These are phyloP conservation scores for Salix udensis DNA, from an alignment of 345 rosid species.

Conservation along the genomic window DNA sequence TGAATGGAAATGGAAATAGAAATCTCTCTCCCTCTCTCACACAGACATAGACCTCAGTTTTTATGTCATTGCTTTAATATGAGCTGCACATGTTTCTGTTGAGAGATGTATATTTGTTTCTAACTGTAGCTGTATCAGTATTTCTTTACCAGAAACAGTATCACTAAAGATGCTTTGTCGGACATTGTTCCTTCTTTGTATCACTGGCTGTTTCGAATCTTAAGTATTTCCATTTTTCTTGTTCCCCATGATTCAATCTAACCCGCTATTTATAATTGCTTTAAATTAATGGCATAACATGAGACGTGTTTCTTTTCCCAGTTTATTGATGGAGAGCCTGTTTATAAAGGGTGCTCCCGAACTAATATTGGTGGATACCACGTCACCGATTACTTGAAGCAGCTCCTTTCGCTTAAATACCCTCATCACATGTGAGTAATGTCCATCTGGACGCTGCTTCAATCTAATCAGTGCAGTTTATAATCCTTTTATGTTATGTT, in stretches of 20 bases:
- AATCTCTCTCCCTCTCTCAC: not conserved
- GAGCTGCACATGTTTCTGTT: not conserved
- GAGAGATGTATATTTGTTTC: not conserved
- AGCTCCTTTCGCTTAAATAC: conserved; percentile 85
- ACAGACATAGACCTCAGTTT: not conserved
- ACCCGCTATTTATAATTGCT: not conserved
- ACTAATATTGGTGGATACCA: conserved; percentile 92
- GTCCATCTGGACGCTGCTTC: conserved; percentile 3
- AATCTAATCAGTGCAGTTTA: conserved; percentile 5
- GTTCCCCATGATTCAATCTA: not conserved
- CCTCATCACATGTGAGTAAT: conserved; percentile 80
- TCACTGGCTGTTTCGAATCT: not conserved
- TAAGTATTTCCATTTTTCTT: not conserved
- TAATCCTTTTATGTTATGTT: conserved; percentile 2
- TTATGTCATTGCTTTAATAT: not conserved
- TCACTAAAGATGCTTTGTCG: not conserved
- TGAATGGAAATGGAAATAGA: not conserved
- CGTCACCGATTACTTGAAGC: conserved; percentile 84
- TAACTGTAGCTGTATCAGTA: not conserved
- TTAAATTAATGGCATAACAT: not conserved
- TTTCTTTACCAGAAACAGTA: not conserved
- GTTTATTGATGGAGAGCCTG: conserved; percentile 86
- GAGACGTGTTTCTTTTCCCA: conserved; percentile 27
- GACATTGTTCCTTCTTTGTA: not conserved
- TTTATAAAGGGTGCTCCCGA: conserved; percentile 71